Evolutionary conservation across 228 moss, liverwort and hornwort species (phyloP), one percentile per base, ranked within the genome.

Genomic region (Sphagnum fallax): DNA sequence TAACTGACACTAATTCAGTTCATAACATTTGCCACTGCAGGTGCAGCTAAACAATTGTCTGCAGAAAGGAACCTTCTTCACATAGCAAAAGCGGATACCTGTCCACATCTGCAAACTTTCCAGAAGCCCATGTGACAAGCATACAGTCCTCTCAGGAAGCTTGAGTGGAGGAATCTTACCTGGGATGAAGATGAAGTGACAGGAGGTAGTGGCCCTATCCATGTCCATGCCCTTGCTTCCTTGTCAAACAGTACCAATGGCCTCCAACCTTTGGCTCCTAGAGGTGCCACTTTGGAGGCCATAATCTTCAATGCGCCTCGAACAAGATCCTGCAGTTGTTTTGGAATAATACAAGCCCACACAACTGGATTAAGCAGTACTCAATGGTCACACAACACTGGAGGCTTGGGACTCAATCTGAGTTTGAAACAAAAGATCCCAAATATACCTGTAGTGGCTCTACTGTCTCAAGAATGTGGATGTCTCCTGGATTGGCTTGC

Each of bases 181-280:
- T 81, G 87, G 62, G 83, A 80, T 32, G 32, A 32, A 67, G 87
- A 85, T 65, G 85, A 78, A 13, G 78, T 82, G 70, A 79, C 86
- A 64, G 72, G 67, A 68, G 81, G 82, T 16, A 80, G 51, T 57
- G 89, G 83, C 61, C 89, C 89, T 62, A 75, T 84, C 91, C 89
- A 91, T 48, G 81, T 79, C 91, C 89, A 91, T 52, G 87, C 82
- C 69, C 82, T 87, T 69, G 75, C 70, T 71, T 87, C 84, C 66
- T 87, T 89, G 77, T 91, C 87, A 72, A 89, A 91, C 74, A 71
- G 69, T 47, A 84, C 87, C 63, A 91, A 67, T 67, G 91, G 89
- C 70, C 89, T 91, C 89, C 89, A 91, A 61, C 89, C 87, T 81
- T 91, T 91, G 32, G 84, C 84, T 61, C 87, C 89, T 16, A 78